phyloP scores from a whole-genome alignment of 768 basidiomycete species.

The Lepiota brunneoincarnata region DNA sequence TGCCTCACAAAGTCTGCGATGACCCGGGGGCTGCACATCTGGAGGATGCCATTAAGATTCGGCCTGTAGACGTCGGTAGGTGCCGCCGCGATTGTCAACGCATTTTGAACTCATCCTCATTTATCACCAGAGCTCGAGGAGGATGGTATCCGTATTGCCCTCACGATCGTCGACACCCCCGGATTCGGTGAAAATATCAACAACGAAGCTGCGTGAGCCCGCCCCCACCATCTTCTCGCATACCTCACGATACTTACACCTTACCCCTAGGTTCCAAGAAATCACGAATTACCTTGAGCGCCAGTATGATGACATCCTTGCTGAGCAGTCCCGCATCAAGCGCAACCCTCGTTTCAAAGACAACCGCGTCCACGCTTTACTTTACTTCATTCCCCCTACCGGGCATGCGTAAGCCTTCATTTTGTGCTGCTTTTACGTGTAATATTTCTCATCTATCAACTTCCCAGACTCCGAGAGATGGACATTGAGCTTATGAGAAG shows the following conservation, averaged over 20 bases:
- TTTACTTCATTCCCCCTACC: conserved; percentile 90
- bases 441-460: conserved; percentile 13
- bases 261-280: conserved; percentile 68
- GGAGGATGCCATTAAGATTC: conserved; percentile 76
- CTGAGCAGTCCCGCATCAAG: conserved; percentile 86
- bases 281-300: conserved; percentile 86
- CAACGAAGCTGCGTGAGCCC: conserved; percentile 77
- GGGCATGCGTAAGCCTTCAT: conserved; percentile 67
- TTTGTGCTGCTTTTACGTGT: conserved; percentile 1
- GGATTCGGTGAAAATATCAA: conserved; percentile 92
- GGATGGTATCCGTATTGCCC: conserved; percentile 84
- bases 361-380: conserved; percentile 81
- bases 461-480: conserved; percentile 73
- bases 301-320: conserved; percentile 91
- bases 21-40: conserved; percentile 71
- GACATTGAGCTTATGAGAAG: conserved; percentile 92
- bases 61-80: conserved; percentile 78
- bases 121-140: conserved; percentile 73
- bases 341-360: conserved; percentile 91
- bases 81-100: conserved; percentile 9
- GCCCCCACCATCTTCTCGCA: not conserved
- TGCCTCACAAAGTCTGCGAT: conserved; percentile 64
- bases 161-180: conserved; percentile 91
- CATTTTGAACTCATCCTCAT: not conserved
- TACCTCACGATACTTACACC: not conserved